Conservation (phyloP, 176 grass and related monocot genomes). For the Oryza longistaminata region DNA sequence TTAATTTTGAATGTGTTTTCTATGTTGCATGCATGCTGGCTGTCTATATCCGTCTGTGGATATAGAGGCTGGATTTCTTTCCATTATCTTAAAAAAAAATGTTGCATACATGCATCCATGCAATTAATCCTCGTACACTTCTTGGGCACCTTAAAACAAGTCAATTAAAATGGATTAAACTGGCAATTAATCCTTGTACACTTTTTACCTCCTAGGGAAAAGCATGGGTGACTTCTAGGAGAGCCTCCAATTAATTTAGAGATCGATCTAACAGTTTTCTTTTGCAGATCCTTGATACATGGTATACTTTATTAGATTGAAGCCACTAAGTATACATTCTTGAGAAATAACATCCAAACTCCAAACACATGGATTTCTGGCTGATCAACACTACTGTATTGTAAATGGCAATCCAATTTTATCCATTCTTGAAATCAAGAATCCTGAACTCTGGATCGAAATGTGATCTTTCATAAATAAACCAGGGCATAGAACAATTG, state of each 20-base stretch:
- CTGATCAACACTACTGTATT: neutral
- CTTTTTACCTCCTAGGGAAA: neutral
- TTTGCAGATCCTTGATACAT: neutral
- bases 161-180: neutral
- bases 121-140: neutral
- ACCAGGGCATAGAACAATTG: neutral
- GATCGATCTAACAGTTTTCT: neutral
- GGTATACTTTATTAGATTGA: conserved; percentile 11
- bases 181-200: neutral
- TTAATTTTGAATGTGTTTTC: neutral
- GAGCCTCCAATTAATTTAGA: neutral
- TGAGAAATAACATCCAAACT: conserved; percentile 10
- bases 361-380: neutral
- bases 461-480: neutral
- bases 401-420: neutral
- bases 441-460: neutral
- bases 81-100: neutral
- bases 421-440: conserved; percentile 4
- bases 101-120: neutral
- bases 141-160: neutral
- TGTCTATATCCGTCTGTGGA: too few relatives aligned
- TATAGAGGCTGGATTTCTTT: too few relatives aligned
- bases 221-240: neutral
- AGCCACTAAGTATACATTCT: neutral
- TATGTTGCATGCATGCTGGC: neutral